Base-by-base conservation (phyloP, 148 eudicot species). In the Beta vulgaris region DNA sequence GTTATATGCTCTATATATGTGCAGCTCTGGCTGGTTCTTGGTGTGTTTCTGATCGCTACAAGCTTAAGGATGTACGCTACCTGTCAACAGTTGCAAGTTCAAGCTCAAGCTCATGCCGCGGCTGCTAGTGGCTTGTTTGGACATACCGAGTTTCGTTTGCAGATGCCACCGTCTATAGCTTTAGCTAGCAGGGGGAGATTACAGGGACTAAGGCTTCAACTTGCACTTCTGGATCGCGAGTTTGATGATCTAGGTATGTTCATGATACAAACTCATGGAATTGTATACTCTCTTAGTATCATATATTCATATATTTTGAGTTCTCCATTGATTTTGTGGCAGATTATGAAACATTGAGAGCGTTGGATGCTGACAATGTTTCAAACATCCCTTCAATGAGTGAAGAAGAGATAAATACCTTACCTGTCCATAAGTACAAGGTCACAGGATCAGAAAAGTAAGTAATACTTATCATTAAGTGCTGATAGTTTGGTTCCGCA, bases 371-470 rank as follows among this genome's bases (percentile, higher is more conserved):
- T 31, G 85, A 84, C 66, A 82, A 84, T 84, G 74, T 48, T 68
- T 59, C 85, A 39, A 51, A 69, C 37, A 66, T 63, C 59, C 68
- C 74, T 68, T 79, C 85, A 48, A 78, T 86, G 83, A 83, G 78
- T 48, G 86, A 86, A 74, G 88, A 81, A 67, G 88, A 84, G 60
- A 84, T 86, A 51, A 81, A 86, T 69, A 80, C 85, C 74, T 78
- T 86, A 16, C 87, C 87, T 55, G 83, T 86, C 58, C 89, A 86
- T 77, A 86, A 82, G 73, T 84, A 86, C 35, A 82, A 80, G 82
- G 69, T 71, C 48, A 65, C 77, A 2, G 54, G 68, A 31, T 43
- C 18, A 37, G 61, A 78, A 35, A 80, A 84, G 87, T 82, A 49
- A 65, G 69, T 79, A 34, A 12, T 58, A 18, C 32, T 65, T 55